A percentile compares a stretch with the other conserved stretches of the same genome.
Conservation (phyloP, 257 asterid species). For the Nicotiana sylvestris region DNA sequence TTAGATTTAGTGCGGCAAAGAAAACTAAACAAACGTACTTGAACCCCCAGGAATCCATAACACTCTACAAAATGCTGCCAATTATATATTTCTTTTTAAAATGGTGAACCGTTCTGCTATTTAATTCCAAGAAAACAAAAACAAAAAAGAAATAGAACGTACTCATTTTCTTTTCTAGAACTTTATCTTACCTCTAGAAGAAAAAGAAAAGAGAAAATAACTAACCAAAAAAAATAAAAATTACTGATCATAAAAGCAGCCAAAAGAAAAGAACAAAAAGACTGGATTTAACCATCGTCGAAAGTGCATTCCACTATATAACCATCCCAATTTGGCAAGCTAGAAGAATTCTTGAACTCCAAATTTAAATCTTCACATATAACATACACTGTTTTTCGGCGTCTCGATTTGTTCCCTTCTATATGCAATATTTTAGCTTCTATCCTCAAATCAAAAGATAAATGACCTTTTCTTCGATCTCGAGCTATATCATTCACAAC, state of each 20-base stretch:
- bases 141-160: no score
- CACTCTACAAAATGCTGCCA: not conserved
- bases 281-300: not conserved
- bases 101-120: not conserved
- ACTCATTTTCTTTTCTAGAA: no score
- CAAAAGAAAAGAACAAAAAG: no score
- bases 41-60: not conserved
- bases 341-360: not conserved
- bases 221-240: not conserved
- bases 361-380: conserved; percentile 9
- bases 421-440: not conserved
- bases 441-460: conserved; percentile 14
- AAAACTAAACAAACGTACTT: no score
- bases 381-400: not conserved
- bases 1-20: no score
- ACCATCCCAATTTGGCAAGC: not conserved
- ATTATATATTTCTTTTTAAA: no score
- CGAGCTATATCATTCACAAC: conserved; percentile 18
- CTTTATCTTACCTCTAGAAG: not conserved
- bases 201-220: not conserved
- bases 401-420: rapidly evolving
- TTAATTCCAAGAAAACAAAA: no score
- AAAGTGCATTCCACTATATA: not conserved
- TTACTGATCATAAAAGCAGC: no score
- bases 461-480: not conserved